Percentiles rank a stretch among this genome's conserved stretches.
phyloP scores from a whole-genome alignment of 2,329 filamentous ascomycete species.

The Xylariomycetidae sp. region DNA sequence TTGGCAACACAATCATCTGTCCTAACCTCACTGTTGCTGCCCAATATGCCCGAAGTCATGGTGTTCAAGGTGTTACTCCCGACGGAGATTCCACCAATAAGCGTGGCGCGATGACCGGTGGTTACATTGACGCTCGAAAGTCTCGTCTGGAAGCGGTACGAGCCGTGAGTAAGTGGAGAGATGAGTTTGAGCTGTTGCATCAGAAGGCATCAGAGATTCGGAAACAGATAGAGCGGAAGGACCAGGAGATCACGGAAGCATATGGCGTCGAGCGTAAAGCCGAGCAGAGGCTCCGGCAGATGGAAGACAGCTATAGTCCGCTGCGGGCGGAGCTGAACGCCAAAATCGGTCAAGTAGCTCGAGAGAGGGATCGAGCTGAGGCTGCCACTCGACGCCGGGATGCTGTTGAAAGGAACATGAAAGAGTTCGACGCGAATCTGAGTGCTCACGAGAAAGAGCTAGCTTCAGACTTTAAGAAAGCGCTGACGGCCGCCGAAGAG shows the following conservation, averaged over 20 bases:
- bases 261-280: constrained; percentile 78
- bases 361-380: constrained; percentile 69
- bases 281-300: constrained; percentile 70
- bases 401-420: constrained; percentile 69
- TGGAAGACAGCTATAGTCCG: constrained; percentile 78
- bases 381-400: constrained; percentile 60
- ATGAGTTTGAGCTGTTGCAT: constrained; percentile 65
- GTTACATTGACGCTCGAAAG: constrained; percentile 80
- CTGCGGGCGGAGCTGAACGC: constrained; percentile 70
- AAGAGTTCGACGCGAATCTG: constrained; percentile 70
- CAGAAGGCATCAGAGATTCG: constrained; percentile 62
- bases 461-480: constrained; percentile 86
- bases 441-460: constrained; percentile 76
- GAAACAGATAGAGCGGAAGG: constrained; percentile 68
- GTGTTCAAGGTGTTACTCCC: constrained; percentile 86
- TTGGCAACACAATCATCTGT: constrained; percentile 92
- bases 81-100: constrained; percentile 95
- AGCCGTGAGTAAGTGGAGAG: constrained; percentile 67
- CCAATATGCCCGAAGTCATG: constrained; percentile 88
- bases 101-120: constrained; percentile 90
- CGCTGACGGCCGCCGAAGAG: constrained; percentile 78
- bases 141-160: constrained; percentile 85
- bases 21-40: constrained; percentile 82
- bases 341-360: constrained; percentile 71
- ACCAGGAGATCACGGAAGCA: constrained; percentile 86